These are phyloP conservation scores for Aurantiochytrium sp. DNA, from an alignment of 108 stramenopile species.

Conservation along the genomic window DNA sequence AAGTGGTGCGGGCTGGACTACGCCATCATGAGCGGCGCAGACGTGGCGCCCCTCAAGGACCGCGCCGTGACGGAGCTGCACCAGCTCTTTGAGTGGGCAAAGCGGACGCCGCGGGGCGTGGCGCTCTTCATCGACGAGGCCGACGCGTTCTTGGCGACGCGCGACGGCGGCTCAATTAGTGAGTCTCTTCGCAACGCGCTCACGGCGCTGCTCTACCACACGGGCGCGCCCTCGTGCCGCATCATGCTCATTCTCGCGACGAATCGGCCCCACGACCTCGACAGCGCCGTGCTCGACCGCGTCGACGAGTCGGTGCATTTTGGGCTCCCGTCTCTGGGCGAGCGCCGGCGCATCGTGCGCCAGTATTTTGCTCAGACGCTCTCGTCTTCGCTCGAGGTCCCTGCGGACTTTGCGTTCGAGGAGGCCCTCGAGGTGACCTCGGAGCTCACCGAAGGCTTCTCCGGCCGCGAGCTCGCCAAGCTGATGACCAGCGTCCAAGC, in stretches of 20 bases:
- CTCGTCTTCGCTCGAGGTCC: conserved; percentile 50
- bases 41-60: conserved; percentile 93
- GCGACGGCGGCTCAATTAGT: conserved; percentile 78
- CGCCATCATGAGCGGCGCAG: conserved; percentile 97
- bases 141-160: conserved; percentile 91
- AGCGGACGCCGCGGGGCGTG: conserved; percentile 83
- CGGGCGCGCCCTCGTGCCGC: conserved; percentile 66
- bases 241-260: conserved; percentile 99
- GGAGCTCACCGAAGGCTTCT: conserved; percentile 80
- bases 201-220: conserved; percentile 94
- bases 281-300: conserved; percentile 95
- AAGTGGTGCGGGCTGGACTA: conserved; percentile 92
- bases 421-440: conserved; percentile 70
- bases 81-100: conserved; percentile 97
- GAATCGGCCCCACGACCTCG: conserved; percentile 96
- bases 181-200: conserved; percentile 97
- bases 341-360: conserved; percentile 83
- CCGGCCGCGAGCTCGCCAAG: conserved; percentile 94
- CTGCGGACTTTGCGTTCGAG: conserved; percentile 71
- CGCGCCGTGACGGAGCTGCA: conserved; percentile 99
- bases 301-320: conserved; percentile 99
- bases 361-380: conserved; percentile 95
- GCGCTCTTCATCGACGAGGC: conserved; percentile 98
- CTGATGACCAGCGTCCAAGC: conserved; percentile 98
- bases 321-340: conserved; percentile 74